These are phyloP conservation scores for Inonotus obliquus DNA, from an alignment of 1,284 basidiomycete genomes.

Conservation along the genomic window DNA sequence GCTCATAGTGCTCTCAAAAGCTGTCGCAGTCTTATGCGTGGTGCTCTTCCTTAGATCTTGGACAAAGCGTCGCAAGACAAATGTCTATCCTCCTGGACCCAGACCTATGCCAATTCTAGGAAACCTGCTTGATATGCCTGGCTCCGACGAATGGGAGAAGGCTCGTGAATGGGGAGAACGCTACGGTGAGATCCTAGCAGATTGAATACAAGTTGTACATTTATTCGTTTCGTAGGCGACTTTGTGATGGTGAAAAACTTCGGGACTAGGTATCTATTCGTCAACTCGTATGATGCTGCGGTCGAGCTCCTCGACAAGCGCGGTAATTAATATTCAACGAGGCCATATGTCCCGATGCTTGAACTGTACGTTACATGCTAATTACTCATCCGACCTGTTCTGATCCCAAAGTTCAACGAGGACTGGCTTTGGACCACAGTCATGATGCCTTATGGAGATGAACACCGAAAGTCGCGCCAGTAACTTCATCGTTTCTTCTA, in stretches of 20 bases:
- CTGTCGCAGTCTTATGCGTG: no score
- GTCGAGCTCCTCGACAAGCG: conserved; percentile 63
- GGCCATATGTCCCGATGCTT: conserved; percentile 39
- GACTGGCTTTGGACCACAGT: conserved; percentile 8
- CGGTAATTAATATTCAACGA: conserved; percentile 63
- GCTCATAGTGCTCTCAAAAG: no score
- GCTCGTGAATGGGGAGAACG: conserved; percentile 19
- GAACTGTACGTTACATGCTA: conserved; percentile 36
- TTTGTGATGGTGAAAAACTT: conserved; percentile 38
- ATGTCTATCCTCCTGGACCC: conserved; percentile 21
- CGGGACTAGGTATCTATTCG: conserved; percentile 38
- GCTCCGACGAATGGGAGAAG: conserved; percentile 13
- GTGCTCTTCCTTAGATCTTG: no score
- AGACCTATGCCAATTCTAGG: conserved; percentile 19
- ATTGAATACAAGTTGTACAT: no score
- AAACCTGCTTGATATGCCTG: conserved; percentile 20
- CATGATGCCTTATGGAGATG: conserved; percentile 23
- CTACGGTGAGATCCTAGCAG: conserved; percentile 19
- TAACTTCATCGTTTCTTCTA: conserved; percentile 25
- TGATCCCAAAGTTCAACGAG: not conserved
- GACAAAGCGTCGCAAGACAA: no score
- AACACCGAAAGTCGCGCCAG: conserved; percentile 24
- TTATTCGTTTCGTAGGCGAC: no score
- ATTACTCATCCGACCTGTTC: not conserved
- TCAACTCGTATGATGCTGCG: conserved; percentile 52